phyloP scores from a whole-genome alignment of 108 stramenopile species.

The Asterionellopsis glacialis region DNA sequence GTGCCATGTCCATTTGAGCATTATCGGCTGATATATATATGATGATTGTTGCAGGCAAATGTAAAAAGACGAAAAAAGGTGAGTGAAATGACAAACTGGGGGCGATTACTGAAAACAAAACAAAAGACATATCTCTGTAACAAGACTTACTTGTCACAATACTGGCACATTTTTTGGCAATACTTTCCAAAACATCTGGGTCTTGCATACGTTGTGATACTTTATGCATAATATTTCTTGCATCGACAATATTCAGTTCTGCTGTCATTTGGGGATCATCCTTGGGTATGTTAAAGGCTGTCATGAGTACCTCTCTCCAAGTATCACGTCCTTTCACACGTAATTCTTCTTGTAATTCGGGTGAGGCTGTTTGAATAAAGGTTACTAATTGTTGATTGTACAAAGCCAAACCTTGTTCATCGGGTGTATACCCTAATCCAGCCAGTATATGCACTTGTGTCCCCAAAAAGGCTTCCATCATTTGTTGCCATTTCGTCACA shows the following conservation, averaged over 20 bases:
- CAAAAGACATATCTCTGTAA: too few relatives aligned
- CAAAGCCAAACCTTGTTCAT: constrained; percentile 68
- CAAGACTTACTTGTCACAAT: constrained; percentile 21
- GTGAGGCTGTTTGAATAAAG: constrained; percentile 31
- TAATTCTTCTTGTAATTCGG: constrained; percentile 51
- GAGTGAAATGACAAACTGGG: not conserved
- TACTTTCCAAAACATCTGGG: constrained; percentile 50
- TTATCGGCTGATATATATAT: constrained; percentile 14
- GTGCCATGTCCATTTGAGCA: constrained; percentile 62
- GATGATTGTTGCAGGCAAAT: not conserved
- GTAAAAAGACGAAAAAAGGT: not conserved
- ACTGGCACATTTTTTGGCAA: constrained; percentile 40
- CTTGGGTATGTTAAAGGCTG: constrained; percentile 56
- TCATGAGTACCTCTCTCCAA: constrained; percentile 60
- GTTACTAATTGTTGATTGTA: constrained; percentile 66
- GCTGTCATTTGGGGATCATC: constrained; percentile 19
- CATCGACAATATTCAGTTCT: constrained; percentile 71
- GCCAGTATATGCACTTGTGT: constrained; percentile 72
- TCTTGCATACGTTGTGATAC: constrained; percentile 68
- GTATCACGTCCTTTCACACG: constrained; percentile 49
- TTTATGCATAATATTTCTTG: constrained; percentile 77
- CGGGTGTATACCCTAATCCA: constrained; percentile 60
- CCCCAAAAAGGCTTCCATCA: constrained; percentile 77
- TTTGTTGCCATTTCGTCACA: constrained; percentile 76
- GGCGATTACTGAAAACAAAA: not conserved